Evolutionary conservation across 768 basidiomycete genomes (phyloP).

Genomic region (Lentinula detonsa): DNA sequence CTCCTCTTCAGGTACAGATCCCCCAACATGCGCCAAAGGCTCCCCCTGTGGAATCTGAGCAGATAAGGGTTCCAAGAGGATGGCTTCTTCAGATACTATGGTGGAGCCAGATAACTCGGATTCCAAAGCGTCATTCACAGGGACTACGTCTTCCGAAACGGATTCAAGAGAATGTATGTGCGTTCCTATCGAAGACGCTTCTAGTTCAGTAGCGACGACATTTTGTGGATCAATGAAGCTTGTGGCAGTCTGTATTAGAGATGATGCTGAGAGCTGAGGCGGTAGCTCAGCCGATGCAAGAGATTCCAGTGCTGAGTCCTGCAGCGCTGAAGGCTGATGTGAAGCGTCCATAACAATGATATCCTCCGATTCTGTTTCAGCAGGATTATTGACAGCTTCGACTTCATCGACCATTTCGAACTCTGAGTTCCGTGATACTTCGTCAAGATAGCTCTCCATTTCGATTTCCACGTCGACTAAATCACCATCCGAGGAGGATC

Average conservation of each 20-base stretch:
- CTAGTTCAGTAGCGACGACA: background rate
- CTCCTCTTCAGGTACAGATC: slow-evolving; percentile 15
- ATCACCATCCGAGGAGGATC: slow-evolving; percentile 21
- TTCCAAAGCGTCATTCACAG: background rate
- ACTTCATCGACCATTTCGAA: slow-evolving; percentile 51
- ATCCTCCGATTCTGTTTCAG: slow-evolving; percentile 31
- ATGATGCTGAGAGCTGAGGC: background rate
- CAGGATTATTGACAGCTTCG: slow-evolving; percentile 16
- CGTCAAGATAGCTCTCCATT: slow-evolving; percentile 51
- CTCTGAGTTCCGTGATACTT: slow-evolving; percentile 34
- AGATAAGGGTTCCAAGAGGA: background rate
- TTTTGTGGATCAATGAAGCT: background rate
- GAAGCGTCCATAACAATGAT: slow-evolving; percentile 44
- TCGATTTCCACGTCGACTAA: slow-evolving; percentile 53
- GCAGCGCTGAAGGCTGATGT: slow-evolving; percentile 8
- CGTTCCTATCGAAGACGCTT: background rate
- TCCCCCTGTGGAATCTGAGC: background rate
- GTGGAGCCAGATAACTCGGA: background rate
- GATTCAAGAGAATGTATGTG: background rate
- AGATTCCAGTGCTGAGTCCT: background rate
- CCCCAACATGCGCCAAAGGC: background rate
- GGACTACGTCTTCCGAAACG: background rate
- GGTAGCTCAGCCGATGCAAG: background rate
- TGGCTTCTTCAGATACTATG: background rate
- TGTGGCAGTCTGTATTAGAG: background rate